A percentile compares a stretch with the other conserved stretches of the same genome.
Conservation (phyloP, 441 rosid species). For the Jatropha podagrica region DNA sequence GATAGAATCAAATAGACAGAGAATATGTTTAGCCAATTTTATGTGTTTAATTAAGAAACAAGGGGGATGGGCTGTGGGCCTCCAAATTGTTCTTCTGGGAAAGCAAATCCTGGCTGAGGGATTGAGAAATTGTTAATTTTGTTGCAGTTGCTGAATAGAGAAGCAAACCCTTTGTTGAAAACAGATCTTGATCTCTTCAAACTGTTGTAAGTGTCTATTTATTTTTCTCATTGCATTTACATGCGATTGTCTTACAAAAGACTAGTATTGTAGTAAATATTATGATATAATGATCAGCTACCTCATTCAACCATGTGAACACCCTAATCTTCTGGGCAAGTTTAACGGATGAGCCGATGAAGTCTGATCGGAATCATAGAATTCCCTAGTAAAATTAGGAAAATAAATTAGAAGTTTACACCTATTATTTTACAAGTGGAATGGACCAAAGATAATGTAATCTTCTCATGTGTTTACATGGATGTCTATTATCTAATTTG, state of each 20-base stretch:
- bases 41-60: no score
- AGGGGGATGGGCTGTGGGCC: no score
- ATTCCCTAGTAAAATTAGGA: not conserved
- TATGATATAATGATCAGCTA: not conserved
- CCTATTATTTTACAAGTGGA: not conserved
- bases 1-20: not conserved
- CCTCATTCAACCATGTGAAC: slow-evolving; percentile 5
- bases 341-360: not conserved
- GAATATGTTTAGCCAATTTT: not conserved
- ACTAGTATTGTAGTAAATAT: not conserved
- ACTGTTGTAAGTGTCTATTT: not conserved
- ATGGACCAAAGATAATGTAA: not conserved
- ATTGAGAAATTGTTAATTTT: no score
- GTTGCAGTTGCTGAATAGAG: not conserved
- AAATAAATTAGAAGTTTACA: not conserved
- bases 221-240: not conserved
- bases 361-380: not conserved
- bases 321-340: not conserved
- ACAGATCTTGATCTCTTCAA: not conserved
- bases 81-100: no score
- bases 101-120: no score
- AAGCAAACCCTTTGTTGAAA: not conserved
- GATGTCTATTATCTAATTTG: not conserved
- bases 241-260: not conserved
- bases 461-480: not conserved